Conservation (phyloP, 1,284 basidiomycete species). For the Papiliotrema terrestris region DNA sequence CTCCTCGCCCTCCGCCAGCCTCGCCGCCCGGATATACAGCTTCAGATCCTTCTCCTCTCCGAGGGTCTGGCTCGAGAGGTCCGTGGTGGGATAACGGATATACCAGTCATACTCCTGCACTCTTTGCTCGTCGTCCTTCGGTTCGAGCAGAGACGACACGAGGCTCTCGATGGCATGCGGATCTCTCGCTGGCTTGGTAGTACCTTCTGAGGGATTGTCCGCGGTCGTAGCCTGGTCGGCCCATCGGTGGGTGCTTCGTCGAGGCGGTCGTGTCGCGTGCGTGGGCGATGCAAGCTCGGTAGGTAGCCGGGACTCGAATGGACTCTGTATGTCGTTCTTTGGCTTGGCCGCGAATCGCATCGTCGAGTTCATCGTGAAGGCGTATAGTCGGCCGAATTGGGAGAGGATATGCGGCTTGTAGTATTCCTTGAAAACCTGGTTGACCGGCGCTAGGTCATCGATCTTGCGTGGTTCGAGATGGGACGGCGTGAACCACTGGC, state of each 20-base stretch:
- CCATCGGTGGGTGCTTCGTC: constrained; percentile 40
- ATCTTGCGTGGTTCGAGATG: constrained; percentile 60
- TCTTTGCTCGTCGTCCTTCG: constrained; percentile 54
- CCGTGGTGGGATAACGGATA: constrained; percentile 49
- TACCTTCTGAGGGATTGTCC: neutral
- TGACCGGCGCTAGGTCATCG: constrained; percentile 37
- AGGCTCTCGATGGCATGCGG: constrained; percentile 63
- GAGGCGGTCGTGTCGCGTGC: neutral
- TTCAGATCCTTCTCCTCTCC: constrained; percentile 50
- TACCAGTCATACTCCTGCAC: constrained; percentile 73
- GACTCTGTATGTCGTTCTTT: constrained; percentile 33
- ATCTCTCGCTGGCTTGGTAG: constrained; percentile 33
- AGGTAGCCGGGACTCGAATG: constrained; percentile 39
- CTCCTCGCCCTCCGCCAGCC: constrained; percentile 37
- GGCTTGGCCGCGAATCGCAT: constrained; percentile 36
- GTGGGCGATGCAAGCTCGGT: constrained; percentile 9
- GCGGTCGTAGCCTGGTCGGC: constrained; percentile 5
- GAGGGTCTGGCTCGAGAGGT: constrained; percentile 34
- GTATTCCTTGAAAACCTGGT: constrained; percentile 84
- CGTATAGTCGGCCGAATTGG: constrained; percentile 60
- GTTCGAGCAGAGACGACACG: constrained; percentile 61
- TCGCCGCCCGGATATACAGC: constrained; percentile 44
- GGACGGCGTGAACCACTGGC: constrained; percentile 72
- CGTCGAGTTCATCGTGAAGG: constrained; percentile 47
- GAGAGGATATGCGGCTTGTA: constrained; percentile 66